Base-by-base conservation (phyloP, 805 yeast species). In the Schwanniomyces sp. region DNA sequence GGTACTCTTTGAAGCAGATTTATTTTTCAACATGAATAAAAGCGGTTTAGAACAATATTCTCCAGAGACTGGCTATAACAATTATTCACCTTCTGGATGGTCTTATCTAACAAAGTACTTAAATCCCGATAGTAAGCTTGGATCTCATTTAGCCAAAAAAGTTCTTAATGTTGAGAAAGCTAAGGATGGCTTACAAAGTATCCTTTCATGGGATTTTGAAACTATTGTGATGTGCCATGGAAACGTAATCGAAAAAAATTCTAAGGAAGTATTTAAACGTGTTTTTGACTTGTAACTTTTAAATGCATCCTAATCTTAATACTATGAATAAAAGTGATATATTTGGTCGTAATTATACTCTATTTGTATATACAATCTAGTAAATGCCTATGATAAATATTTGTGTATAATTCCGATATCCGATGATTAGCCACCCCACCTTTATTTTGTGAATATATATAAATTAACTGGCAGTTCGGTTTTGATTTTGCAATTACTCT, bases 141-240 rank as follows among this genome's bases (percentile, higher is more conserved):
- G 80, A 1, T 52, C 59, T 10, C 56, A 41, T 24, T 30, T 76
- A 34, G 50, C 59, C 10, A 65, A 59, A 39, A 57, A 50, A 41
- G 46, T 67, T 7, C 59, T 57, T 8, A 50, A 55, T 34, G 18
- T 34, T 6, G 53, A 52, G 8, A 52, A 52, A 43, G 54, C 57
- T 49, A 50, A 37, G 38, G 38, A 29, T 38, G 64, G 74, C 16
- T 51, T 67, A 26, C 52, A 58, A 29, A 58, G 68, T 25, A 56
- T 74, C 17, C 46, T 64, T 30, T 47, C 55, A 8, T 75, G 79
- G 79, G 75, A 76, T 37, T 75, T 81, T 50, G 75, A 76, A 11
- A 66, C 68, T n/a, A 65, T 81, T 43, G 77, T 84, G 34, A 66
- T 75, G 54, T 79, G 85, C 52, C 89, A 84, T 58, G 90, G 90